A percentile compares a stretch with the other conserved stretches of the same genome.
These are phyloP conservation scores for Basipetospora sp. DNA, from an alignment of 2,329 filamentous ascomycete species.

Conservation along the genomic window DNA sequence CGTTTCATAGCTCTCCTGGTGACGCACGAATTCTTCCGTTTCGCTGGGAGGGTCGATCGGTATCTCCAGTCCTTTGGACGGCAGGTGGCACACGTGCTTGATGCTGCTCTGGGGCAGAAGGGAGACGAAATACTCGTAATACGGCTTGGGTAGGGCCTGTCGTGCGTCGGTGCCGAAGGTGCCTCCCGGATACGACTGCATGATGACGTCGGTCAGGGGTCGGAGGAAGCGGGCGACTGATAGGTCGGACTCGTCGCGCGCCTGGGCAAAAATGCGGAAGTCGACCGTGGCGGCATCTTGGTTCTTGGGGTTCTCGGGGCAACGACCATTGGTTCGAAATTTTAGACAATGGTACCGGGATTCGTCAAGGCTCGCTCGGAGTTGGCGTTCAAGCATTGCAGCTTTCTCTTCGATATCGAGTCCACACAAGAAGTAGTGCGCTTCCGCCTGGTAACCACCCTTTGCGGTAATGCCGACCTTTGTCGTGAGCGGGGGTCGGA, in stretches of 20 bases:
- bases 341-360: slow-evolving; percentile 19
- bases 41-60: slow-evolving; percentile 11
- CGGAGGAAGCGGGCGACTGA: slow-evolving; percentile 22
- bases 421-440: slow-evolving; percentile 28
- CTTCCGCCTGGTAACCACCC: slow-evolving; percentile 30
- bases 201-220: slow-evolving; percentile 25
- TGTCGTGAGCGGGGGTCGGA: slow-evolving; percentile 20
- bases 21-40: slow-evolving; percentile 12
- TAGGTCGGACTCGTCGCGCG: slow-evolving; percentile 20
- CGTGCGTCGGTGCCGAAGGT: slow-evolving; percentile 23
- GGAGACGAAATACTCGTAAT: slow-evolving; percentile 13
- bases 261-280: slow-evolving; percentile 31
- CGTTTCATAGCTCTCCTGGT: slow-evolving; percentile 16
- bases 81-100: slow-evolving; percentile 13
- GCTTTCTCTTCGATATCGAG: slow-evolving; percentile 29
- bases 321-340: slow-evolving; percentile 22
- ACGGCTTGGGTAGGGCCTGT: slow-evolving; percentile 19
- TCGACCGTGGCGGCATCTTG: slow-evolving; percentile 35
- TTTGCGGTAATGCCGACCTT: slow-evolving; percentile 29
- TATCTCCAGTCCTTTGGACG: slow-evolving; percentile 11
- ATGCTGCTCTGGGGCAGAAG: slow-evolving; percentile 12
- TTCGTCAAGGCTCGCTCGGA: slow-evolving; percentile 20
- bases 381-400: slow-evolving; percentile 26
- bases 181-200: slow-evolving; percentile 28
- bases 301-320: slow-evolving; percentile 23